Evolutionary conservation across 352 stramenopile species (phyloP), one percentile per base, ranked within the genome.

Genomic region (Sclerospora graminicola): DNA sequence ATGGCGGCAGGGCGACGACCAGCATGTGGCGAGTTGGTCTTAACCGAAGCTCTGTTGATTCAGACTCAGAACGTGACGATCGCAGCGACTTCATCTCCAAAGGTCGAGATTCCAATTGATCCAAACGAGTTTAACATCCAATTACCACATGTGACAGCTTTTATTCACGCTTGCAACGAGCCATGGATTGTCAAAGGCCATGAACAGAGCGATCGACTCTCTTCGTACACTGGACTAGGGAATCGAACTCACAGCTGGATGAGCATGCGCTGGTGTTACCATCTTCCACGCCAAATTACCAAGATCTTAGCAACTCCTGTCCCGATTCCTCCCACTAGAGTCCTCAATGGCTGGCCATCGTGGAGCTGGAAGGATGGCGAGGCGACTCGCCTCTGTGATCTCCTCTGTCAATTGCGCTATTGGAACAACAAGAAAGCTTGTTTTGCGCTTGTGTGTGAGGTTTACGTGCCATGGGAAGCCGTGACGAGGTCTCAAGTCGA

Each of bases 191-290:
- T 26, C 20, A 61, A 62, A 33, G 46, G 52, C 14, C 30, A 26
- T 1, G 51, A 58, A 11, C 15, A 36, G 5, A 45, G 18, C 21
- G 32, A 46, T 32, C 55, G 70, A n/a, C 30, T 15, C 4, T 35
- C 59, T 26, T 48, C 39, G 1, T 37, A 60, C 13, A 44, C 56
- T 3, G 56, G 46, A 8, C 31, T 80, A 32, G 57, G 66, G 21
- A 78, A 74, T 19, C 65, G 65, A 41, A 89, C 74, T 0, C 61
- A 63, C 16, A 72, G 74, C 15, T 90, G 75, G 70, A 82, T 90
- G 75, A 61, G 55, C 21, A 79, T 91, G 68, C 76, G 68, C 16
- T 91, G 80, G 80, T 78, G 67, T 23, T 91, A 91, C 36, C 70
- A 84, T 24, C 49, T 89, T 15, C 77, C 80, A 26, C 65, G 80